Base-by-base conservation (phyloP, 805 yeast genomes). In the Saccharomycopsis guyanensis region DNA sequence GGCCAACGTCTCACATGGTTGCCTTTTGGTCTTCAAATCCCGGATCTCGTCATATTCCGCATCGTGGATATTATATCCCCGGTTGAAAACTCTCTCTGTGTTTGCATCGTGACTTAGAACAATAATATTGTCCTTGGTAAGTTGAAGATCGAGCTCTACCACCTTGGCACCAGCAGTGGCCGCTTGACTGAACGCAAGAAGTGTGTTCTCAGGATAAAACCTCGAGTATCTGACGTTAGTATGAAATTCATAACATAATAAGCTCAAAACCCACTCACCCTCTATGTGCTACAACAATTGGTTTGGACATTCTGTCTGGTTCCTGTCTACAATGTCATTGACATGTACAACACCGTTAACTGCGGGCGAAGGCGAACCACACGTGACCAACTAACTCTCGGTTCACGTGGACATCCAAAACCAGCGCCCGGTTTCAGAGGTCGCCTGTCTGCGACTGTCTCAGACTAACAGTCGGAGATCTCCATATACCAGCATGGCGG, bases 111-210 rank as follows among this genome's bases (percentile, higher is more conserved):
- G 72, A 19, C 64, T 56, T 18, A 68, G 55, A 2, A 66, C 60
- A 15, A 66, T 52, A 7, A 55, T 45, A 2, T 56, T 56, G 50
- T 68, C 72, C 6, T 52, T 49, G 1, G 70, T 52, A 3, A 66
- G 52, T 46, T 67, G 72, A 8, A 67, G 50, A 53, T 68, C 71
- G 16, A 66, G 58, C 46, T 66, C 71, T 16, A 66, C 54, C 1
- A 64, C 61, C 3, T 53, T 45, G 42, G 68, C 63, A 1, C 68
- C 67, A 25, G 57, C 56, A 13, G 56, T 56, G 10, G 57, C 56
- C 1, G 70, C 69, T 37, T 64, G 60, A 3, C 63, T 57, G 43
- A 59, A 66, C 12, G 68, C 62, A 1, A 54, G 42, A 3, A 66
- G 51, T n/a, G 70, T 63, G 46, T 66, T 66, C 43, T 66, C 70